A percentile compares a stretch with the other conserved stretches of the same genome.
These are phyloP conservation scores for Yamadazyma oceani DNA, from an alignment of 1,139 yeast genomes.

Conservation along the genomic window DNA sequence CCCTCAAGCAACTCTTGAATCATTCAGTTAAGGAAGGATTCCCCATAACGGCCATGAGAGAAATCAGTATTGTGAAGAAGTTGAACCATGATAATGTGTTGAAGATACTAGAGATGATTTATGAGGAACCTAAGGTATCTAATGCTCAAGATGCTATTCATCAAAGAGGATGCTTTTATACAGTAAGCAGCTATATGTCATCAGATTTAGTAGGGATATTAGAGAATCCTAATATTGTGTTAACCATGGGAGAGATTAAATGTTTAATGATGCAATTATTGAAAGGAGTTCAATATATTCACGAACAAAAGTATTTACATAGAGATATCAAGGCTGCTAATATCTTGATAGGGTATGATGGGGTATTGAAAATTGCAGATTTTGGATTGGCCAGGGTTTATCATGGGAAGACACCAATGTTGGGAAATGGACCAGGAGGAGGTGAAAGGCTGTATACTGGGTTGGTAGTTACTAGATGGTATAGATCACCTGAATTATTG, in stretches of 20 bases:
- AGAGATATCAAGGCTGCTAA: conserved; percentile 96
- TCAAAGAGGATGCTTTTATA: conserved; percentile 63
- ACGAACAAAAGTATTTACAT: conserved; percentile 69
- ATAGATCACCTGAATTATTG: conserved; percentile 85
- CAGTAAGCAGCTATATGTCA: conserved; percentile 92
- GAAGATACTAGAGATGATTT: conserved; percentile 79
- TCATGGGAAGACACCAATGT: conserved; percentile 66
- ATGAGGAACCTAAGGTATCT: conserved; percentile 52
- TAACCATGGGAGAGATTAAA: conserved; percentile 71
- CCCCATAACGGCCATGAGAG: conserved; percentile 94
- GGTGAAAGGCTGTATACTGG: conserved; percentile 82
- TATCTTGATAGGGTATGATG: conserved; percentile 72
- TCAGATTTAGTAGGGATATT: conserved; percentile 92
- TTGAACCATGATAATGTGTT: conserved; percentile 71
- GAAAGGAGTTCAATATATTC: conserved; percentile 80
- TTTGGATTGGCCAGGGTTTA: conserved; percentile 88
- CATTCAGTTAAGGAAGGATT: conserved; percentile 89
- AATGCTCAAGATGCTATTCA: conserved; percentile 34
- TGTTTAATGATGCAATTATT: conserved; percentile 80
- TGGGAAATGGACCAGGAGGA: conserved; percentile 63
- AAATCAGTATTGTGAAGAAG: conserved; percentile 77
- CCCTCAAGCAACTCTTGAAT: conserved; percentile 75
- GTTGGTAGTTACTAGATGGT: conserved; percentile 95
- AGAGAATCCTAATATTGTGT: conserved; percentile 71
- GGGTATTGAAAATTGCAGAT: conserved; percentile 83